phyloP scores from a whole-genome alignment of 2,329 filamentous ascomycete species.

The Tricladium varicosporioides region DNA sequence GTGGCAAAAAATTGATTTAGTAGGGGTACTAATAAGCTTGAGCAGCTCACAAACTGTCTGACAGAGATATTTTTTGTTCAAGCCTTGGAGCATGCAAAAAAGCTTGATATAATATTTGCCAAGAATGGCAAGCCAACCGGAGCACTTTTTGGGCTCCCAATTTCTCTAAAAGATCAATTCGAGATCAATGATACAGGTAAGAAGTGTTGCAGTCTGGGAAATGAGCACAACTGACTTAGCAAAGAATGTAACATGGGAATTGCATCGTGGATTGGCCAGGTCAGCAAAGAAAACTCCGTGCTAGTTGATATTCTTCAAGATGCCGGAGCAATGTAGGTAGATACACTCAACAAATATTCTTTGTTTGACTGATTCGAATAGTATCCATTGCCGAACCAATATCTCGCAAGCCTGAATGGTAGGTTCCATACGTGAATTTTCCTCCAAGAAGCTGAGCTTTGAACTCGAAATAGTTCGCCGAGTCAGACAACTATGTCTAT shows the following conservation, averaged over 20 bases:
- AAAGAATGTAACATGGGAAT: slow-evolving; percentile 43
- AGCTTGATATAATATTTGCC: slow-evolving; percentile 42
- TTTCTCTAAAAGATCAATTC: slow-evolving; percentile 36
- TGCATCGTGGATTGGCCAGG: slow-evolving; percentile 48
- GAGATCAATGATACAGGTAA: slow-evolving; percentile 24
- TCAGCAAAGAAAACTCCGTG: slow-evolving; percentile 61
- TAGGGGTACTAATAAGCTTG: slow-evolving; percentile 39
- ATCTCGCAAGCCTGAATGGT: slow-evolving; percentile 54
- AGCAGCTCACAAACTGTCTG: slow-evolving; percentile 47
- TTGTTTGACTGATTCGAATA: not conserved
- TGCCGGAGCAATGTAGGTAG: slow-evolving; percentile 42
- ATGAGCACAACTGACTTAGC: not conserved
- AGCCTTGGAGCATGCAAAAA: slow-evolving; percentile 41
- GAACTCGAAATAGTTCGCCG: slow-evolving; percentile 37
- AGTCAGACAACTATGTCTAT: slow-evolving; percentile 57
- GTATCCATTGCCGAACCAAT: slow-evolving; percentile 64
- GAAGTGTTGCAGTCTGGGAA: not conserved
- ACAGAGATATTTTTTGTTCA: slow-evolving; percentile 30
- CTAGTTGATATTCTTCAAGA: slow-evolving; percentile 66
- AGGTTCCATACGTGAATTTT: too few species aligned
- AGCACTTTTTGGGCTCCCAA: slow-evolving; percentile 37
- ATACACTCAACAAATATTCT: not conserved
- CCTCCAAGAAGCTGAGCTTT: too few species aligned
- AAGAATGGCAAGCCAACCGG: slow-evolving; percentile 38
- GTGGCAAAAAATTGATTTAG: slow-evolving; percentile 38